phyloP scores from a whole-genome alignment of 1,284 basidiomycete species.

The Heterobasidion irregulare region DNA sequence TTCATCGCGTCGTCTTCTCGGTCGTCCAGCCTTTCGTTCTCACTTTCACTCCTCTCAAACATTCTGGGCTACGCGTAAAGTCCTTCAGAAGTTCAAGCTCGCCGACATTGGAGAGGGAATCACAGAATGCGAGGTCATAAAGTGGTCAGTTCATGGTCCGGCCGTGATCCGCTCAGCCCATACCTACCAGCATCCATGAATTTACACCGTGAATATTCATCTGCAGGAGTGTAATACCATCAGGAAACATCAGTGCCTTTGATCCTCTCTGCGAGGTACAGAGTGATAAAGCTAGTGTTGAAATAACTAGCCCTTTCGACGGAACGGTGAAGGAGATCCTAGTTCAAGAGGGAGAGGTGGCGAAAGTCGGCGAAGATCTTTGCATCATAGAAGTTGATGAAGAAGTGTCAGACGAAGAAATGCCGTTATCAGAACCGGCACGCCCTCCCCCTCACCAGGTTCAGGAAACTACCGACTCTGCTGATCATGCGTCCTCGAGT shows the following conservation, averaged over 20 bases:
- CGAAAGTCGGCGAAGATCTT: constrained; percentile 79
- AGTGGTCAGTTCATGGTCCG: constrained; percentile 55
- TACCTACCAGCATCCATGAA: neutral
- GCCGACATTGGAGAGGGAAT: constrained; percentile 94
- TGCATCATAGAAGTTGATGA: constrained; percentile 81
- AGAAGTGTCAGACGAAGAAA: constrained; percentile 7
- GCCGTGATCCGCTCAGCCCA: constrained; percentile 9
- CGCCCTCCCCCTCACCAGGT: constrained; percentile 12
- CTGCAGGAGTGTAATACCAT: constrained; percentile 52
- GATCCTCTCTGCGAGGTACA: constrained; percentile 91
- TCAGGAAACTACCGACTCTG: constrained; percentile 10
- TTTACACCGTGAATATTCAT: no score
- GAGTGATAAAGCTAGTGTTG: constrained; percentile 91
- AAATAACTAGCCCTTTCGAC: constrained; percentile 86
- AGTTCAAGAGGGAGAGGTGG: constrained; percentile 77
- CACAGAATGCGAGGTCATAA: constrained; percentile 85
- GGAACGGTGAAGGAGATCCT: constrained; percentile 70
- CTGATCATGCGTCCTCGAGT: constrained; percentile 5
- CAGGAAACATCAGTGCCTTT: constrained; percentile 62
- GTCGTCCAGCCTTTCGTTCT: constrained; percentile 17
- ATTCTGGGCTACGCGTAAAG: constrained; percentile 30
- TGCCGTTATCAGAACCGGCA: constrained; percentile 5
- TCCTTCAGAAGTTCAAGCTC: constrained; percentile 73
- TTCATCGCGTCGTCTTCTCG: constrained; percentile 3
- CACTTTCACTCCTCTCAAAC: constrained; percentile 38